Evolutionary conservation across 371 early-diverging fungal species (phyloP).

Genomic region (Syncephalastrum sp.): DNA sequence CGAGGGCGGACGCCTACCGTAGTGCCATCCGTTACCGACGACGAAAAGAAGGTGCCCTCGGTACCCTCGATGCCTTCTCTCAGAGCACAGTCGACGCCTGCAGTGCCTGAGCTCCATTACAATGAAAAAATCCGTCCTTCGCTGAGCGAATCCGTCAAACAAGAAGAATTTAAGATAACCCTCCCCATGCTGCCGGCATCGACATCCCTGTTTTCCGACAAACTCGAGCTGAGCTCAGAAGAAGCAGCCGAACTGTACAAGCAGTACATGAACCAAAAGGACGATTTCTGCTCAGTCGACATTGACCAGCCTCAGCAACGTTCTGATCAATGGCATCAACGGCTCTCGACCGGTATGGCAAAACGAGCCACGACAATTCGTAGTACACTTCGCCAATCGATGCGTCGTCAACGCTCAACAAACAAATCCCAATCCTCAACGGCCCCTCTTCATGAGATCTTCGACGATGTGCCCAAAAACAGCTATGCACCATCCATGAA

Average conservation of each 20-base stretch:
- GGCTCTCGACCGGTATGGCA: constrained; percentile 8
- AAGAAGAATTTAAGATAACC: constrained; percentile 13
- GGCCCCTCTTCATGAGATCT: constrained; percentile 9
- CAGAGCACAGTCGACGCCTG: too few species aligned
- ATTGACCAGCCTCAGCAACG: constrained; percentile 12
- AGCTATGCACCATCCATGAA: constrained; percentile 7
- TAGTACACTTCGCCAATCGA: constrained; percentile 32
- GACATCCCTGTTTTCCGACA: constrained; percentile 41
- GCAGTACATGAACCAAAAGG: constrained; percentile 21
- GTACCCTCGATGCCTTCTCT: too few species aligned
- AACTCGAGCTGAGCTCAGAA: constrained; percentile 37
- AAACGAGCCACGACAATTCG: constrained; percentile 28
- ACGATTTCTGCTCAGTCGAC: constrained; percentile 16
- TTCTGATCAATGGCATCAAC: not conserved
- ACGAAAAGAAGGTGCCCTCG: too few species aligned
- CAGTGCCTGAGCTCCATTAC: too few species aligned
- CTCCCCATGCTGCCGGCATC: constrained; percentile 28
- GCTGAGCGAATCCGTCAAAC: not conserved
- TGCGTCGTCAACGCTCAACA: constrained; percentile 29
- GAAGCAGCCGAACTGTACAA: constrained; percentile 31
- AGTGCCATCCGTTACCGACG: too few species aligned
- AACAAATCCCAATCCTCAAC: constrained; percentile 4
- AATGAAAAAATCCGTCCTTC: too few species aligned
- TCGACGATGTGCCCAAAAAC: constrained; percentile 12
- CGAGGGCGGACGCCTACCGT: too few species aligned